A percentile compares a stretch with the other conserved stretches of the same genome.
Evolutionary conservation across 352 stramenopile genomes (phyloP).

Genomic region (Pythium aphanidermatum): DNA sequence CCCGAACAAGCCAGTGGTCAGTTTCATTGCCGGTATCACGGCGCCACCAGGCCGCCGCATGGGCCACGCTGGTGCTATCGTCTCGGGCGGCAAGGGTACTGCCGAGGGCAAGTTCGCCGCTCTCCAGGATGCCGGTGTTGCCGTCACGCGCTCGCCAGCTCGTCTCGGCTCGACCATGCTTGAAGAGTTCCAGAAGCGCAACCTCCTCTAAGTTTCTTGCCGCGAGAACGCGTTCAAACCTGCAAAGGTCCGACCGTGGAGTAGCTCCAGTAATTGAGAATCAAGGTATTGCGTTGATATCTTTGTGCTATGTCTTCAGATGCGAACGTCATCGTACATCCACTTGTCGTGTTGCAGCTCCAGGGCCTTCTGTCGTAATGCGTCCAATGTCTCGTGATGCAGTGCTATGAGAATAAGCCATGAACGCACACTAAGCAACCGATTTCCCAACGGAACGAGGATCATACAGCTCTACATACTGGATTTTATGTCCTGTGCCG

Average conservation of each 20-base stretch:
- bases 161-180: conserved; percentile 96
- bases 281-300: too few species aligned
- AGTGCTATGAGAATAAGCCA: conserved; percentile 30
- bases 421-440: too few species aligned
- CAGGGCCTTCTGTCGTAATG: conserved; percentile 40
- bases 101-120: conserved; percentile 97
- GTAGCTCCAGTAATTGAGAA: too few species aligned
- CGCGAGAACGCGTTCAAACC: too few species aligned
- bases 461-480: conserved; percentile 20
- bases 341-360: conserved; percentile 66
- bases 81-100: conserved; percentile 97
- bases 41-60: conserved; percentile 98
- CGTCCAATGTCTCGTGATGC: conserved; percentile 49
- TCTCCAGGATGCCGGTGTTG: conserved; percentile 92
- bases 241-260: too few species aligned
- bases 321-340: conserved; percentile 65
- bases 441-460: conserved; percentile 2
- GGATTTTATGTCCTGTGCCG: conserved; percentile 34
- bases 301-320: conserved; percentile 20
- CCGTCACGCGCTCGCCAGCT: conserved; percentile 95
- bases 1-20: conserved; percentile 98
- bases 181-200: conserved; percentile 89
- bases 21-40: conserved; percentile 99
- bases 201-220: conserved; percentile 26
- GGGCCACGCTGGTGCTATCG: conserved; percentile 99